A percentile compares a stretch with the other conserved stretches of the same genome.
Conservation (phyloP, 306 rosid species). For the Pueraria montana region DNA sequence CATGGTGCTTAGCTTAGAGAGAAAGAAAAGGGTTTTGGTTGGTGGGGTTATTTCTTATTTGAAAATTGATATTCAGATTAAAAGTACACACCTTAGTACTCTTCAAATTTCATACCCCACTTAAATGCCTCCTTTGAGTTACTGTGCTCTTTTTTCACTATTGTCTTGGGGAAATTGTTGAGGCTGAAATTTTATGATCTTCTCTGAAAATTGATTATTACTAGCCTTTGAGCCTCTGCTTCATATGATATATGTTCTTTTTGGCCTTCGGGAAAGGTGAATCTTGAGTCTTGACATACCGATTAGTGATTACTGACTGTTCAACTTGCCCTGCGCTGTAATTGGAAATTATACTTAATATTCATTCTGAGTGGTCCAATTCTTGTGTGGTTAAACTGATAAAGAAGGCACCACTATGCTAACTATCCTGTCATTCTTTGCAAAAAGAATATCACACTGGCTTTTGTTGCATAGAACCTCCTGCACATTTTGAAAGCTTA, state of each 20-base stretch:
- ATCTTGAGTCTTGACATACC: not conserved
- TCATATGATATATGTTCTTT: not conserved
- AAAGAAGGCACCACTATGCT: not conserved
- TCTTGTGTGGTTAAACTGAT: not conserved
- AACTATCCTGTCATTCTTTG: no score
- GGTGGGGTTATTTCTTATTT: constrained; percentile 27
- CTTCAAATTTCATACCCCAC: constrained; percentile 3
- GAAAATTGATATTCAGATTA: not conserved
- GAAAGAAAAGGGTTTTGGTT: constrained; percentile 14
- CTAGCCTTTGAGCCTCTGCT: not conserved
- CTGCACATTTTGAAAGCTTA: not conserved
- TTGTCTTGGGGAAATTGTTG: not conserved
- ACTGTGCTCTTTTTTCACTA: not conserved
- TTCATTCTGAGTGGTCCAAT: not conserved
- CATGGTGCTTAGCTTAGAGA: not conserved
- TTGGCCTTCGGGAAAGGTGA: not conserved
- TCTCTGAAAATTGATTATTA: not conserved
- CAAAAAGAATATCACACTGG: not conserved
- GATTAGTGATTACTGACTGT: not conserved
- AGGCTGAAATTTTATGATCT: not conserved
- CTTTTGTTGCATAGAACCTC: not conserved
- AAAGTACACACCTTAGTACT: not conserved
- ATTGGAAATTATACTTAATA: not conserved
- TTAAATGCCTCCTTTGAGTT: constrained; percentile 11
- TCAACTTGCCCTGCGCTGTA: constrained; percentile 2